Evolutionary conservation across 2,329 filamentous ascomycete species (phyloP), one percentile per base, ranked within the genome.

Genomic region (Ophiocordyceps camponoti-floridani): DNA sequence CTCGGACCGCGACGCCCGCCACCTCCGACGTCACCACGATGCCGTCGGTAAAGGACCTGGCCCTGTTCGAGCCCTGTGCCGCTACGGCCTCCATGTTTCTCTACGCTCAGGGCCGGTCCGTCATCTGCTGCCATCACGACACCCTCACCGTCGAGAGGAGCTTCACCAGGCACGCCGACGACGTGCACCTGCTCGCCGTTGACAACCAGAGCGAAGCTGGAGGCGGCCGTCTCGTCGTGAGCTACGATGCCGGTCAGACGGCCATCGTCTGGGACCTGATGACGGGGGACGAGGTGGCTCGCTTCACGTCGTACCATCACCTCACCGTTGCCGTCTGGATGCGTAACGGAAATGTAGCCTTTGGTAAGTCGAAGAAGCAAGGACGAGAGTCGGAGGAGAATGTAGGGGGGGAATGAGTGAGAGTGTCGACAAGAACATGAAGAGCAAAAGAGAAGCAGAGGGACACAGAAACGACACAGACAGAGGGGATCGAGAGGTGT

Each of bases 191-290:
- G 55, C 77, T 98, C 45, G 80, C 82, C 1, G 87, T 93, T 44
- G 91, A 98, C 60, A 96, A 88, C 57, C 78, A 84, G 46, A 95
- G 88, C 60, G 88, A 95, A 52, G 68, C 78, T 48, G 88, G 88
- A 3, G 80, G 82, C 1, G 91, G 89, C 27, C 73, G 88, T 50
- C 65, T 94, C 48, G 87, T 94, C 2, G 85, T 94, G 49, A 96
- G 87, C 65, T 95, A 94, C 56, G 91, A 98, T 68, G 75, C 76
- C 16, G 82, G 85, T 35, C 84, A 89, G 61, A 94, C 85, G 1
- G 86, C 88, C 4, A 94, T 96, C 57, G 85, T 96, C 8, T 98
- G 91, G 91, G 89, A 98, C 63, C 71, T 95, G 48, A 78, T 93
- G 65, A 93, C 86, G 0, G 91, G 91, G 43, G 79, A 87, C 47